Evolutionary conservation across 2,329 filamentous ascomycete species (phyloP).

Genomic region (Arthrobotrys sphaeroides): DNA sequence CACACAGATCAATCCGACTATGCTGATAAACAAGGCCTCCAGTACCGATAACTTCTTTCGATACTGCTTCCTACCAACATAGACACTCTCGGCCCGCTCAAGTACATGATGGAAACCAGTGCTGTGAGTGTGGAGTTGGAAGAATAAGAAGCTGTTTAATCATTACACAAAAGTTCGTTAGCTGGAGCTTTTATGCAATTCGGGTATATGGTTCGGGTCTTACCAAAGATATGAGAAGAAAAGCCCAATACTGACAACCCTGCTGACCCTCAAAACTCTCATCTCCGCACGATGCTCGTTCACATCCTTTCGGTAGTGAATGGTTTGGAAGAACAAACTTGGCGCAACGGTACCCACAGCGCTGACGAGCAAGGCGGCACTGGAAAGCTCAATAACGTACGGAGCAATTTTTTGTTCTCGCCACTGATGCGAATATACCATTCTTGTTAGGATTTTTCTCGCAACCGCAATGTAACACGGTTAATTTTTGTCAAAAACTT

Average conservation of each 20-base stretch:
- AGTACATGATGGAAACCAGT: constrained; percentile 20
- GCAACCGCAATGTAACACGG: too few relatives aligned
- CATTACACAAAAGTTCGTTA: constrained; percentile 61
- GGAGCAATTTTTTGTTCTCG: constrained; percentile 43
- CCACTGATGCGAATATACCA: too few relatives aligned
- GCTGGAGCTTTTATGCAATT: neutral
- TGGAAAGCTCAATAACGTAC: constrained; percentile 42
- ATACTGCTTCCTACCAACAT: constrained; percentile 17
- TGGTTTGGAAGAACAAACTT: constrained; percentile 47
- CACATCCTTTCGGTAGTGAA: constrained; percentile 29
- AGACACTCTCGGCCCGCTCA: constrained; percentile 29
- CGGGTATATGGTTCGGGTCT: neutral
- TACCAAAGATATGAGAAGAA: constrained; percentile 42
- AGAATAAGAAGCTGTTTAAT: constrained; percentile 51
- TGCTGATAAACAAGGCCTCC: constrained; percentile 17
- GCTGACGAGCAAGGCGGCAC: constrained; percentile 46
- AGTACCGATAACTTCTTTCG: constrained; percentile 39
- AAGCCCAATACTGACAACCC: constrained; percentile 45
- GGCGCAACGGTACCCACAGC: constrained; percentile 41
- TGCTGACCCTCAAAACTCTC: constrained; percentile 28
- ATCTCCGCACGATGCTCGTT: constrained; percentile 3
- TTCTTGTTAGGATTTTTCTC: too few relatives aligned
- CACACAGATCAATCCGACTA: constrained; percentile 10
- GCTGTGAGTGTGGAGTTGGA: constrained; percentile 41
- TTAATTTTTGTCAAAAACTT: neutral